phyloP scores from a whole-genome alignment of 2,329 filamentous ascomycete genomes.

The Aspergillus bombycis region DNA sequence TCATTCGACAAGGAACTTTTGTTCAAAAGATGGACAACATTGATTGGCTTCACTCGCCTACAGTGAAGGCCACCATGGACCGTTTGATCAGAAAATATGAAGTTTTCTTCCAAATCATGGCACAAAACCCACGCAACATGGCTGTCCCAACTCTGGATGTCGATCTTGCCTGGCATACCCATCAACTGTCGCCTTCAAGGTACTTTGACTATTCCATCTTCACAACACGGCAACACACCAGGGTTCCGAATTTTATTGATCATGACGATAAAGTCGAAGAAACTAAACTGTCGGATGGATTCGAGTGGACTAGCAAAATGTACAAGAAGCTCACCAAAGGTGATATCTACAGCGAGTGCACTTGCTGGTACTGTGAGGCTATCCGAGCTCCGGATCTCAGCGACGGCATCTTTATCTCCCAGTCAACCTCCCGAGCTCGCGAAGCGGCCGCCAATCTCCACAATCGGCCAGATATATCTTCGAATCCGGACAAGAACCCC shows the following conservation, averaged over 20 bases:
- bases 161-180: conserved; percentile 63
- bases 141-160: conserved; percentile 43
- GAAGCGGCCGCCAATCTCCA: conserved; percentile 52
- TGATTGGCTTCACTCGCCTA: conserved; percentile 77
- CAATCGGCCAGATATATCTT: conserved; percentile 46
- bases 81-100: conserved; percentile 62
- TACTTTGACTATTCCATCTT: conserved; percentile 65
- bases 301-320: conserved; percentile 71
- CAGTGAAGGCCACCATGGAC: conserved; percentile 64
- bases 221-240: conserved; percentile 31
- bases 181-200: conserved; percentile 66
- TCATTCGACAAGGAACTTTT: conserved; percentile 48
- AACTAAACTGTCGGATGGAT: conserved; percentile 62
- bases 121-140: conserved; percentile 36
- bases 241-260: conserved; percentile 64
- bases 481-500: conserved; percentile 58
- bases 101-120: conserved; percentile 50
- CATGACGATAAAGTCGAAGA: conserved; percentile 85
- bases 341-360: conserved; percentile 58
- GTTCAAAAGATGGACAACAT: conserved; percentile 69
- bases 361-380: conserved; percentile 67
- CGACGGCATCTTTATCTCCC: conserved; percentile 42
- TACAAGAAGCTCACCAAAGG: conserved; percentile 67
- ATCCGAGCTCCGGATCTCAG: conserved; percentile 62
- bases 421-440: conserved; percentile 56